Conservation (phyloP, 495 filamentous ascomycete genomes). For the Hypoxylon lienhwacheense region DNA sequence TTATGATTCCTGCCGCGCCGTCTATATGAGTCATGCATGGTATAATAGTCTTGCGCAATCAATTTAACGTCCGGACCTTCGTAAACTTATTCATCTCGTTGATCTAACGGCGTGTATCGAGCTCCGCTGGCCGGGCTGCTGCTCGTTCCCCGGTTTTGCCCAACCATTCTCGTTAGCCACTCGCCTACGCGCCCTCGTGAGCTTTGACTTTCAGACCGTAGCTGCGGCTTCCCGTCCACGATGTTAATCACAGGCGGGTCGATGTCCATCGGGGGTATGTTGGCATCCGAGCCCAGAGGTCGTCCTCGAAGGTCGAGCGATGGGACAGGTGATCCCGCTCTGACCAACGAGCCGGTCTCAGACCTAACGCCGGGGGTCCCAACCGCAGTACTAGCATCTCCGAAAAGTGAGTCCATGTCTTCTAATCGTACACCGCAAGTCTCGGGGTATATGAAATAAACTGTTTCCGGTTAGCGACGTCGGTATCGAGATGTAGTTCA, state of each 20-base stretch:
- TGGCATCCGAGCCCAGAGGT: slow-evolving; percentile 37
- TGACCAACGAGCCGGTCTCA: slow-evolving; percentile 75
- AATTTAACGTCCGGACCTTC: slow-evolving; percentile 20
- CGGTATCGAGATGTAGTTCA: background rate
- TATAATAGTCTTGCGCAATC: slow-evolving; percentile 18
- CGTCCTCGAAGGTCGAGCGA: slow-evolving; percentile 69
- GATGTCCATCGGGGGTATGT: slow-evolving; percentile 45
- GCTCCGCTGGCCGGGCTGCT: slow-evolving; percentile 39
- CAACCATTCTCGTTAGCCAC: slow-evolving; percentile 53
- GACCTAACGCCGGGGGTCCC: slow-evolving; percentile 52
- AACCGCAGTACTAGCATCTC: slow-evolving; percentile 77
- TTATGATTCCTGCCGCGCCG: slow-evolving; percentile 25
- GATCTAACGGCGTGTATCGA: slow-evolving; percentile 48
- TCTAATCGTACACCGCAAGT: slow-evolving; percentile 92
- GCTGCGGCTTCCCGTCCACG: slow-evolving; percentile 34
- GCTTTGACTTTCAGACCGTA: slow-evolving; percentile 31
- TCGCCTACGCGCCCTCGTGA: slow-evolving; percentile 49
- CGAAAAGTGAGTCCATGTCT: slow-evolving; percentile 92
- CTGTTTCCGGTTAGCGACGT: slow-evolving; percentile 50
- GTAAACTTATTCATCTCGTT: slow-evolving; percentile 46
- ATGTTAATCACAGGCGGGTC: slow-evolving; percentile 44
- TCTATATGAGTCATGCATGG: slow-evolving; percentile 44
- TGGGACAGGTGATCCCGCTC: slow-evolving; percentile 71
- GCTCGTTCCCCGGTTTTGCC: slow-evolving; percentile 36
- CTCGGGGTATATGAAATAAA: slow-evolving; percentile 96